Percentiles rank a stretch among this genome's conserved stretches.
phyloP scores from a whole-genome alignment of 2,329 filamentous ascomycete genomes.

The Aspergillus unguis region DNA sequence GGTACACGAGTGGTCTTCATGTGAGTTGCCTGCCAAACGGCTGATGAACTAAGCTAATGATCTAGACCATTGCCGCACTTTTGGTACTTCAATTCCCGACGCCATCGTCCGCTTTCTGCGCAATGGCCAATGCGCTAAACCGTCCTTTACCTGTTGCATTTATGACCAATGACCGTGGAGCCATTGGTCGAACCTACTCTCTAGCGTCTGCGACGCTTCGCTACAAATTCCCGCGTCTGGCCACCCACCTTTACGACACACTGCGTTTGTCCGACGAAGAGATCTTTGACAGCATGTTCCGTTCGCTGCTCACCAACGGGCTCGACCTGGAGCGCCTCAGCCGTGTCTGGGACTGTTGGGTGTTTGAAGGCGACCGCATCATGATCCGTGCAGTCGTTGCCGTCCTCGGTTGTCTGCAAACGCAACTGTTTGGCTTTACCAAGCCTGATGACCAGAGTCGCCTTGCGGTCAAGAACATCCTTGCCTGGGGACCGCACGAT shows the following conservation, averaged over 20 bases:
- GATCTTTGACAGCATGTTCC: slow-evolving; percentile 54
- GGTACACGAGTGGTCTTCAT: slow-evolving; percentile 59
- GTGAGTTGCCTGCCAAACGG: slow-evolving; percentile 30
- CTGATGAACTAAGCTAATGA: slow-evolving; percentile 2
- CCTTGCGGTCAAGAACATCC: slow-evolving; percentile 30
- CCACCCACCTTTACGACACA: slow-evolving; percentile 49
- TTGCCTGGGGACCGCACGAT: slow-evolving; percentile 38
- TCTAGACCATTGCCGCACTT: slow-evolving; percentile 53
- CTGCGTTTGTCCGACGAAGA: slow-evolving; percentile 41
- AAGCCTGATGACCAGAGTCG: slow-evolving; percentile 37
- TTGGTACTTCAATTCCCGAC: slow-evolving; percentile 56
- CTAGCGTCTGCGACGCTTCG: slow-evolving; percentile 54
- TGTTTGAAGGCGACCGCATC: slow-evolving; percentile 57
- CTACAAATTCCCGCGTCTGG: slow-evolving; percentile 57
- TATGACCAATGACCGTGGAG: slow-evolving; percentile 55
- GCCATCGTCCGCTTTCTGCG: slow-evolving; percentile 54
- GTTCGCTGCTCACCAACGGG: slow-evolving; percentile 51
- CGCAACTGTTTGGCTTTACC: slow-evolving; percentile 41
- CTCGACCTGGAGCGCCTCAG: slow-evolving; percentile 53
- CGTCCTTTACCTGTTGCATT: slow-evolving; percentile 60
- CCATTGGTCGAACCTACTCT: slow-evolving; percentile 54
- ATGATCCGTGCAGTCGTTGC: slow-evolving; percentile 46
- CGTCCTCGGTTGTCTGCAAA: slow-evolving; percentile 42
- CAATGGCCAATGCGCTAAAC: slow-evolving; percentile 60
- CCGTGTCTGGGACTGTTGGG: slow-evolving; percentile 60